These are phyloP conservation scores for Nymphaea thermarum DNA, from an alignment of 164 flowering plant species.

Conservation along the genomic window DNA sequence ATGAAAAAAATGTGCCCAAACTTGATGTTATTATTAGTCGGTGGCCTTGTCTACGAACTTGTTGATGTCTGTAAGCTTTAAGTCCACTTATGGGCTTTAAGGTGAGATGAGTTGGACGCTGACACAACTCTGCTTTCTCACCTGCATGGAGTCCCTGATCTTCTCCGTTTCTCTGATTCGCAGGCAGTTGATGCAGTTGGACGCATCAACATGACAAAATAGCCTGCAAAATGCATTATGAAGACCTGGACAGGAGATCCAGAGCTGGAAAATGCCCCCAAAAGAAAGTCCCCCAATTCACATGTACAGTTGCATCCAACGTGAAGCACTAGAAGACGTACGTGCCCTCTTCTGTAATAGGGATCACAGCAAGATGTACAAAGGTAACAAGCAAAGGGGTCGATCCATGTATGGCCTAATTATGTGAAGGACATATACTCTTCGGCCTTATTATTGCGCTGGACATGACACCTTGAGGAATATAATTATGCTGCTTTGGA, in stretches of 20 bases:
- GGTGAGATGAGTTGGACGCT: too few species aligned
- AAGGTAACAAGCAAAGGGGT: constrained; percentile 18
- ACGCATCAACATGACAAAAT: constrained; percentile 25
- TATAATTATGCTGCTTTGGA: background rate
- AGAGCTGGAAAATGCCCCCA: constrained; percentile 8
- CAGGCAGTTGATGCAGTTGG: constrained; percentile 16
- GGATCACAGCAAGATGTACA: constrained; percentile 24
- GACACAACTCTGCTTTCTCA: too few species aligned
- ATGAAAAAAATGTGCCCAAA: too few species aligned
- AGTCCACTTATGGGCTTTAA: too few species aligned
- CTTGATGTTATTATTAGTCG: too few species aligned
- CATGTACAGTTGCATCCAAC: constrained; percentile 14
- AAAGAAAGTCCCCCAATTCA: constrained; percentile 1
- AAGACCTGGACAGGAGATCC: constrained; percentile 15
- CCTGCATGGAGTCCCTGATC: too few species aligned
- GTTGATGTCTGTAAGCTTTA: too few species aligned
- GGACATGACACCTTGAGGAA: background rate
- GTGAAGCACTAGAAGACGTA: constrained; percentile 22
- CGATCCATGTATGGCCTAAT: constrained; percentile 23
- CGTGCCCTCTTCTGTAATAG: constrained; percentile 22
- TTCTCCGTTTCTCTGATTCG: background rate
- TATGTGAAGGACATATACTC: background rate
- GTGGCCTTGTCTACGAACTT: too few species aligned
- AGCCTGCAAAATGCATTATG: constrained; percentile 23
- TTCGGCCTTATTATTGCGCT: background rate